Percentiles rank a stretch among this genome's conserved stretches.
phyloP scores from a whole-genome alignment of 345 rosid species.

The Citrus trifoliata region DNA sequence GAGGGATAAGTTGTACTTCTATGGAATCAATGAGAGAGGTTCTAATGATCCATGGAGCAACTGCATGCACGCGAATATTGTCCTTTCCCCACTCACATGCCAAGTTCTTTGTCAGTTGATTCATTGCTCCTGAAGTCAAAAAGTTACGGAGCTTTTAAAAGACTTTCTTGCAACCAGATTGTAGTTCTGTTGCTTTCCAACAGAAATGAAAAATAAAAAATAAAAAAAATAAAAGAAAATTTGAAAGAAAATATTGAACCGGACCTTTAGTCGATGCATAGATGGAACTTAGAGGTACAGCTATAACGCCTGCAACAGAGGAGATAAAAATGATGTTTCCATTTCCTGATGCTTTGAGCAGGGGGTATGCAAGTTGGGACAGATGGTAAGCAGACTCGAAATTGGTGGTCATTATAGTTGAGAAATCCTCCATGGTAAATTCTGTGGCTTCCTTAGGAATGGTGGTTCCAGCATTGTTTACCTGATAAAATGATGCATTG shows the following conservation, averaged over 20 bases:
- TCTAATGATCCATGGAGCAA: constrained; percentile 39
- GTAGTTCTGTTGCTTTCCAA: neutral
- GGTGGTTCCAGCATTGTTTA: constrained; percentile 44
- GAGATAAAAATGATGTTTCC: constrained; percentile 48
- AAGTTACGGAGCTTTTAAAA: neutral
- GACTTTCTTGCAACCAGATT: neutral
- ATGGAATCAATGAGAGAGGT: constrained; percentile 23
- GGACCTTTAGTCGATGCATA: constrained; percentile 49
- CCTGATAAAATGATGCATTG: constrained; percentile 15
- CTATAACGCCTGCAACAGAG: constrained; percentile 35
- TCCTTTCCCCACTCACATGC: constrained; percentile 56
- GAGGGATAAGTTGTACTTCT: neutral
- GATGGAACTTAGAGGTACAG: constrained; percentile 20
- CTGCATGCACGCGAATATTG: constrained; percentile 38
- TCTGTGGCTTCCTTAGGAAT: constrained; percentile 32
- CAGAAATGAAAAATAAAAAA: neutral
- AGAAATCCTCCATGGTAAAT: constrained; percentile 28
- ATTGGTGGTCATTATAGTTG: constrained; percentile 31
- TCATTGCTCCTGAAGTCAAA: constrained; percentile 32
- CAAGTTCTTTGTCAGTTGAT: constrained; percentile 43
- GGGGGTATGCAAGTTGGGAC: constrained; percentile 42
- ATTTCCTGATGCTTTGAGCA: constrained; percentile 42
- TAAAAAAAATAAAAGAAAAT: too few relatives aligned
- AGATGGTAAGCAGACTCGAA: constrained; percentile 50
- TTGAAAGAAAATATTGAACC: neutral